Percentiles rank a stretch among this genome's conserved stretches.
Conservation (phyloP, 257 asterid species). For the Verbena officinalis region DNA sequence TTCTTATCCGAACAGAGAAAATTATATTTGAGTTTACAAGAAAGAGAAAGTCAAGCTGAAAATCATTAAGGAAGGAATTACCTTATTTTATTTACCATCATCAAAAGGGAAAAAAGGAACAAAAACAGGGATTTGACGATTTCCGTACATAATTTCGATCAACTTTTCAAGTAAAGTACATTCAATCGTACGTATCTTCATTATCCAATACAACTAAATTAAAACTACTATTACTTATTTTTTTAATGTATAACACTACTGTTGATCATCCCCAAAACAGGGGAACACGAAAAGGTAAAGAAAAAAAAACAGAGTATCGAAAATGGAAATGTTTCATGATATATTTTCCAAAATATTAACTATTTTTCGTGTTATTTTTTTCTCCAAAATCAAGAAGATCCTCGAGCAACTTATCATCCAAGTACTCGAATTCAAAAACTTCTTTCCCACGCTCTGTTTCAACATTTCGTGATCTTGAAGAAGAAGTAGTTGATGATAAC, state of each 20-base stretch:
- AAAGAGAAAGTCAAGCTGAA: background rate
- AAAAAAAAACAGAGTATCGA: slow-evolving; percentile 2
- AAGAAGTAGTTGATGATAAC: background rate
- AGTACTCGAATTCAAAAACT: slow-evolving; percentile 46
- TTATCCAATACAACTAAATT: too few relatives aligned
- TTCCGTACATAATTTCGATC: too few relatives aligned
- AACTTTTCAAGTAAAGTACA: background rate
- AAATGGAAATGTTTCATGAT: too few relatives aligned
- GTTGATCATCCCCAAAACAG: background rate
- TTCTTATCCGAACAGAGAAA: too few relatives aligned
- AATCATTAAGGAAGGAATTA: background rate
- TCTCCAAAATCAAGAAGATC: slow-evolving; percentile 47
- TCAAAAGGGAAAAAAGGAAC: too few relatives aligned
- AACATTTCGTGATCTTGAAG: background rate
- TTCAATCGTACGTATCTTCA: background rate
- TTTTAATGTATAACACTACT: too few relatives aligned
- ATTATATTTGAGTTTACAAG: too few relatives aligned
- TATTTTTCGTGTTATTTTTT: background rate
- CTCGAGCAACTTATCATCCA: slow-evolving; percentile 50
- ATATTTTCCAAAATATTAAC: background rate
- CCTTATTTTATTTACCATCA: background rate
- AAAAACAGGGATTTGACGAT: too few relatives aligned
- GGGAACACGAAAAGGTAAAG: background rate
- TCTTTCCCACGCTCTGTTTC: slow-evolving; percentile 35
- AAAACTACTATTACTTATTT: background rate